Evolutionary conservation across 345 rosid species (phyloP).

Genomic region (rapeseed (Brassica napus)): DNA sequence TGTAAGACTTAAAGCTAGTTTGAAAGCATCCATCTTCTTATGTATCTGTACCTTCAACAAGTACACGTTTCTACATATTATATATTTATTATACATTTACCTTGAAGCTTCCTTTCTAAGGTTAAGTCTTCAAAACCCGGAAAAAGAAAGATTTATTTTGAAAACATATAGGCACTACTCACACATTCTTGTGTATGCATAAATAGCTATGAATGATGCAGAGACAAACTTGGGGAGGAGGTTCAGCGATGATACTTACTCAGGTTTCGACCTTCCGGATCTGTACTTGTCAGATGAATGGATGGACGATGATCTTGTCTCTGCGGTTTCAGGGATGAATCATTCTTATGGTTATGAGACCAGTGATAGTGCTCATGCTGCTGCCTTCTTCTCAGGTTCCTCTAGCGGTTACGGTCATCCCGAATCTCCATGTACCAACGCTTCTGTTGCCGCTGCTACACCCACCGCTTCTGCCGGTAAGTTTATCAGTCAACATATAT

Average conservation of each 20-base stretch:
- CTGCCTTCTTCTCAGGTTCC: conserved; percentile 33
- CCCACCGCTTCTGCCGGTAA: conserved; percentile 35
- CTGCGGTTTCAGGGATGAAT: conserved; percentile 40
- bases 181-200: conserved; percentile 4
- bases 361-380: conserved; percentile 20
- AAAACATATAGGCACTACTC: conserved; percentile 19
- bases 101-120: conserved; percentile 31
- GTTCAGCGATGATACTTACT: conserved; percentile 35
- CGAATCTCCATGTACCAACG: conserved; percentile 9
- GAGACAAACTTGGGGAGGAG: conserved; percentile 29
- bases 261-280: conserved; percentile 58
- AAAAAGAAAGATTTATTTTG: neutral
- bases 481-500: conserved; percentile 5
- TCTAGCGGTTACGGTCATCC: conserved; percentile 36
- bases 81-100: neutral
- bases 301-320: conserved; percentile 49
- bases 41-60: conserved; percentile 13
- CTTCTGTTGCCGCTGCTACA: conserved; percentile 5
- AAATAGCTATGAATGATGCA: conserved; percentile 23
- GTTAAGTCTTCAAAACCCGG: neutral
- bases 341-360: conserved; percentile 44
- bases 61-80: conserved; percentile 6
- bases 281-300: conserved; percentile 55
- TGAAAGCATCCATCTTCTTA: conserved; percentile 26
- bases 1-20: neutral